Base-by-base conservation (phyloP, 225 moss, liverwort and hornwort genomes). In the Rhytidiadelphus loreus region DNA sequence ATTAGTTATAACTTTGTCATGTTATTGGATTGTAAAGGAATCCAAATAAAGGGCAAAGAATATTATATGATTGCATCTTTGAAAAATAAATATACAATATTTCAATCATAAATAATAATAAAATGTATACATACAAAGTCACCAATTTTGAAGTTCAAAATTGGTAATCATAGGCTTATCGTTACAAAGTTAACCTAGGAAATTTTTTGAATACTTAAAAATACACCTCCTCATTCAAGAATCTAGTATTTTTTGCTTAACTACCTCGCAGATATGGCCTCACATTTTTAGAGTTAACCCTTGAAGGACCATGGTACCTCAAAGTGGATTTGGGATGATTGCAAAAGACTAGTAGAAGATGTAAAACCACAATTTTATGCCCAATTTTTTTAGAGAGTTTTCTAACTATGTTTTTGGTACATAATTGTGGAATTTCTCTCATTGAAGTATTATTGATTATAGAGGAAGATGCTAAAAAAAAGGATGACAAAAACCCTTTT, bases 391-490 rank as follows among this genome's bases (percentile, higher is more conserved):
- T 13, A 19, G 9, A n/a, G 12, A 12, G 2, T 21, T 68, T 35
- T n/a, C 22, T 37, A 0, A 22, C 1, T 12, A 7, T 69, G 7
- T 39, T 39, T 39, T 23, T 39, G 4, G 23, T 39, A 13, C 23
- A n/a, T n/a, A 7, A 7, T 12, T 3, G n/a, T 0, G 0, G 1
- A 13, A 23, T 3, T 69, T 69, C 4, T 24, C 6, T 39, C 13
- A 39, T 69, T 4, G 69, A 69, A 4, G 23, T 69, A 13, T 13
- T 39, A 7, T 24, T 69, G 13, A 39, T 2, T 69, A 69, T 39
- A 24, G n/a, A 39, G 24, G 4, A 69, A n/a, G n/a, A 22, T 39
- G 23, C 69, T 13, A 13, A 39, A 7, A 5, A 23, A 39, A 12
- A 0, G 1, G 3, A 68, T n/a, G 3, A 13, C 24, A 8, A 39